Evolutionary conservation across 176 grass and related monocot genomes (phyloP).

Genomic region (Pontederia paniculata): DNA sequence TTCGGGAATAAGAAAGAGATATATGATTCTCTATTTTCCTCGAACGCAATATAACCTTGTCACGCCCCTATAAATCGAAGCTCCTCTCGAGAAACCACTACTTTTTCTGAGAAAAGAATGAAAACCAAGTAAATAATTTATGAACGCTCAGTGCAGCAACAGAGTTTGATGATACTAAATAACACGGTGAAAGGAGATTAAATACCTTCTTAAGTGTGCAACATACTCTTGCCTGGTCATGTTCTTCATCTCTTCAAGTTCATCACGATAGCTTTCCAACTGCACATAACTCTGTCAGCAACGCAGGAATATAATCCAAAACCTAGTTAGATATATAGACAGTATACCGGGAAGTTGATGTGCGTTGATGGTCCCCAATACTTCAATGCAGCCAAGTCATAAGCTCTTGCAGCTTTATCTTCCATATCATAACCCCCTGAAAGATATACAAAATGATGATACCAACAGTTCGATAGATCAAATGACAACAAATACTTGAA

Average conservation of each 20-base stretch:
- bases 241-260: conserved; percentile 73
- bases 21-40: background rate
- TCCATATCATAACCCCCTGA: conserved; percentile 92
- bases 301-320: conserved; percentile 5
- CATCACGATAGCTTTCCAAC: conserved; percentile 63
- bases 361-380: conserved; percentile 82
- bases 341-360: conserved; percentile 66
- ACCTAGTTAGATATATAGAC: conserved; percentile 3
- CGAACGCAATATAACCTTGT: conserved; percentile 42
- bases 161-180: no score
- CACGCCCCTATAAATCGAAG: conserved; percentile 90
- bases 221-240: conserved; percentile 89
- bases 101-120: conserved; percentile 47
- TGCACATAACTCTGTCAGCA: conserved; percentile 14
- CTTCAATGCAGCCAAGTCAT: conserved; percentile 90
- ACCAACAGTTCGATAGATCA: background rate
- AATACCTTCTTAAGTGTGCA: conserved; percentile 79
- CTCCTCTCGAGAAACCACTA: conserved; percentile 93
- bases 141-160: background rate
- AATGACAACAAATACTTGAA: background rate
- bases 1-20: background rate
- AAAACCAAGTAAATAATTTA: background rate
- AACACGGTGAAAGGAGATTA: background rate
- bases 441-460: conserved; percentile 3
- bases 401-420: conserved; percentile 94